Evolutionary conservation across 108 stramenopile species (phyloP).

Genomic region (Tribonema minus): DNA sequence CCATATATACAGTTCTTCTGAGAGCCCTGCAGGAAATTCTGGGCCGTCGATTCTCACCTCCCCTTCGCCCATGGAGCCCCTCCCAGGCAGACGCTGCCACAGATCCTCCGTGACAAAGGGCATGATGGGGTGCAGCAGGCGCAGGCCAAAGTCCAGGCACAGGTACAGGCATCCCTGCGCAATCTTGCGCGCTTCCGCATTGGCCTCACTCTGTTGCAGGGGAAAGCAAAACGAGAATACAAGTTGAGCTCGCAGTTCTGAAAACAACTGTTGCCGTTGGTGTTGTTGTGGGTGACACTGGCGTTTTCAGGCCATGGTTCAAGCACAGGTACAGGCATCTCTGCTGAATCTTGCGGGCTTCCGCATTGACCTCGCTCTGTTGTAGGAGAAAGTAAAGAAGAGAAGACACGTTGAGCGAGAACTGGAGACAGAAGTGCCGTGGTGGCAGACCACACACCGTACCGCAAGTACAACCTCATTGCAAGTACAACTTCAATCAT

Average conservation of each 20-base stretch:
- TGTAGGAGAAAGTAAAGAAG: neutral
- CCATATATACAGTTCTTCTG: too few species aligned
- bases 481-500: too few species aligned
- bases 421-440: too few species aligned
- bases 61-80: constrained; percentile 73
- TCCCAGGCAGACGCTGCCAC: constrained; percentile 97
- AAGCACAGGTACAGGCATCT: constrained; percentile 82
- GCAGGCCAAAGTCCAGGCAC: constrained; percentile 79
- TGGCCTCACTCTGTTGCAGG: constrained; percentile 47
- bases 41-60: too few species aligned
- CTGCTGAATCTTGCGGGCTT: constrained; percentile 81
- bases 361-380: constrained; percentile 58
- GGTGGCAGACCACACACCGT: too few species aligned
- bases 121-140: constrained; percentile 96
- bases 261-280: too few species aligned
- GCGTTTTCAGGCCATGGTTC: constrained; percentile 79
- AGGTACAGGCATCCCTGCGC: constrained; percentile 89
- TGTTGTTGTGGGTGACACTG: too few species aligned
- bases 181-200: constrained; percentile 73
- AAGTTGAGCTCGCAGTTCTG: too few species aligned
- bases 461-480: too few species aligned
- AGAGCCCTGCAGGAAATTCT: too few species aligned
- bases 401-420: too few species aligned
- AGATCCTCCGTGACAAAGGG: constrained; percentile 99
- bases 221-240: too few species aligned